These are phyloP conservation scores for Nicotiana noctiflora DNA, from an alignment of 257 asterid species.

Conservation along the genomic window DNA sequence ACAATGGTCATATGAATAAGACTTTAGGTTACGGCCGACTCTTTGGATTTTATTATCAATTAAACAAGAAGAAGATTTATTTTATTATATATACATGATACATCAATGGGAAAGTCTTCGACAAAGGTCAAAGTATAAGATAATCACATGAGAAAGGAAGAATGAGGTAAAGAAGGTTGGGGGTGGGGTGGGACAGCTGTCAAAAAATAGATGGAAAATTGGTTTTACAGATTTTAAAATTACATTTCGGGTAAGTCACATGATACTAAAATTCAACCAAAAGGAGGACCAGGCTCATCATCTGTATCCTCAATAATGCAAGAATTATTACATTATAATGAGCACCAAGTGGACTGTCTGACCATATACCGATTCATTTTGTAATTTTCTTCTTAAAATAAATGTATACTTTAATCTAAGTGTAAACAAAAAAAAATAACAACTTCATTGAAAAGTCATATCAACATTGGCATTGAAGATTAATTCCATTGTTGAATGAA, in stretches of 20 bases:
- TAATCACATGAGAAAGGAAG: conserved; percentile 31
- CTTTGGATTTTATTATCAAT: background rate
- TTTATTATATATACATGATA: background rate
- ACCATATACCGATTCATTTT: conserved; percentile 30
- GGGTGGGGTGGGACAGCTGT: conserved; percentile 43
- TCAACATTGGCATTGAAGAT: conserved; percentile 33
- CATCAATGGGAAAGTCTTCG: conserved; percentile 19
- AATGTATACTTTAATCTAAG: background rate
- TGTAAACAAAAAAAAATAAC: background rate
- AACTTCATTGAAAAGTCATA: conserved; percentile 26
- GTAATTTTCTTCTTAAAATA: background rate
- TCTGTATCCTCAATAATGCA: conserved; percentile 39
- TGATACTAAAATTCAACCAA: conserved; percentile 45
- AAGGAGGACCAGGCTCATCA: conserved; percentile 54
- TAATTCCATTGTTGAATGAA: conserved; percentile 37
- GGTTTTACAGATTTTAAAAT: background rate
- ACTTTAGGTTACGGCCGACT: background rate
- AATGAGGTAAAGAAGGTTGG: background rate
- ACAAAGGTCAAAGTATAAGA: conserved; percentile 50
- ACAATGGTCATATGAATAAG: background rate
- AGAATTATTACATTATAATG: conserved; percentile 57
- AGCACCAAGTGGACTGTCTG: conserved; percentile 45
- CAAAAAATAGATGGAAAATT: conserved; percentile 8
- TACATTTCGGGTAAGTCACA: conserved; percentile 41
- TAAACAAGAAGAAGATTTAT: background rate